Evolutionary conservation across 108 stramenopile species (phyloP).

Genomic region (Skeletonema menzelii): DNA sequence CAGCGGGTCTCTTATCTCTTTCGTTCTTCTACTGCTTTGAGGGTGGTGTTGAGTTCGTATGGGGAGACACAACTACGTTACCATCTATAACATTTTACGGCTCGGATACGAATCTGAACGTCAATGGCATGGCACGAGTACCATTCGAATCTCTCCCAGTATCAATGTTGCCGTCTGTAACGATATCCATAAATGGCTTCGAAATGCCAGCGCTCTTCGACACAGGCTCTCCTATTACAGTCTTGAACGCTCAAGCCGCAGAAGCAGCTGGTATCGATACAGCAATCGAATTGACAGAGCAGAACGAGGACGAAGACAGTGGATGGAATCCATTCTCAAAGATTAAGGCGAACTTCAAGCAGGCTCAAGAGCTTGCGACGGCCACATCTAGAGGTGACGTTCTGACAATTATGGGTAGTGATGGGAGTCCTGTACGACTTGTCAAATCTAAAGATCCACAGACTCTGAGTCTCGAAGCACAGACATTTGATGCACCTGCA

Average conservation of each 20-base stretch:
- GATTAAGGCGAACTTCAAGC: constrained; percentile 50
- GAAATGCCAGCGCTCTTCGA: constrained; percentile 77
- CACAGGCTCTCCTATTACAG: constrained; percentile 80
- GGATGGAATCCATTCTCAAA: constrained; percentile 60
- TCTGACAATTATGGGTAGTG: constrained; percentile 50
- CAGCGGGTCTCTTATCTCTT: constrained; percentile 66
- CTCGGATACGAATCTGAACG: constrained; percentile 19
- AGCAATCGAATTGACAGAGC: constrained; percentile 13
- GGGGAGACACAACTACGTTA: constrained; percentile 39
- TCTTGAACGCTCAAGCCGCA: constrained; percentile 70
- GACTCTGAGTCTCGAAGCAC: constrained; percentile 10
- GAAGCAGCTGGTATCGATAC: constrained; percentile 52
- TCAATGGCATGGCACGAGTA: constrained; percentile 46
- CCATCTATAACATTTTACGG: constrained; percentile 63
- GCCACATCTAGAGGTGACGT: constrained; percentile 60
- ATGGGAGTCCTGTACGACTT: constrained; percentile 56
- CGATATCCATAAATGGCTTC: constrained; percentile 55
- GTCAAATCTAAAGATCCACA: constrained; percentile 38
- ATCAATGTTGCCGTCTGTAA: constrained; percentile 59
- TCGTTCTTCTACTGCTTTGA: constrained; percentile 74
- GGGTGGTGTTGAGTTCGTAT: constrained; percentile 73
- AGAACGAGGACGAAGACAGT: constrained; percentile 5
- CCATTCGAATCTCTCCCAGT: constrained; percentile 50
- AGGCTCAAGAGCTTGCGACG: constrained; percentile 51
- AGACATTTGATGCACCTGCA: constrained; percentile 19